Percentiles rank a stretch among this genome's conserved stretches.
These are phyloP conservation scores for Orbilia brochopaga DNA, from an alignment of 2,329 filamentous ascomycete species.

Conservation along the genomic window DNA sequence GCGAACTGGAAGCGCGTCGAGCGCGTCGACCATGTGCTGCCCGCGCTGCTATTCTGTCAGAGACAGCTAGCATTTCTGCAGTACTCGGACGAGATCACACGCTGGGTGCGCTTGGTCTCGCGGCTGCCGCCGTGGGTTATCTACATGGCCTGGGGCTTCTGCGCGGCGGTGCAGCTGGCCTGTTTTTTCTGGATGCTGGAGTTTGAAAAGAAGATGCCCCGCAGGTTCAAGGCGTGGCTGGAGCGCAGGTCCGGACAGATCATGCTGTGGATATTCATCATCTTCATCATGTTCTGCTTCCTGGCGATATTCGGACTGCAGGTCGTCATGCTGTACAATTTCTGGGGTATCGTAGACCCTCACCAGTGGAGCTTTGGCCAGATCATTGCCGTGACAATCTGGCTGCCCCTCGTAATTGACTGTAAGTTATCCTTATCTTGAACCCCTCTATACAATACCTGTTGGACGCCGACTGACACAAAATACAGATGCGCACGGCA, in stretches of 20 bases:
- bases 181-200: slow-evolving; percentile 47
- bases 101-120: slow-evolving; percentile 34
- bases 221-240: slow-evolving; percentile 7
- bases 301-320: slow-evolving; percentile 43
- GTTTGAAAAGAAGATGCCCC: slow-evolving; percentile 28
- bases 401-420: slow-evolving; percentile 41
- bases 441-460: background rate
- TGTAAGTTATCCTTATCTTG: slow-evolving; percentile 22
- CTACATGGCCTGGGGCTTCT: slow-evolving; percentile 39
- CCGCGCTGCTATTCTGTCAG: slow-evolving; percentile 27
- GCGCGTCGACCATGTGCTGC: slow-evolving; percentile 32
- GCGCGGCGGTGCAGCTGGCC: slow-evolving; percentile 25
- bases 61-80: slow-evolving; percentile 6
- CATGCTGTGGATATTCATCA: slow-evolving; percentile 22
- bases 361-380: slow-evolving; percentile 43
- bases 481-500: slow-evolving; percentile 20
- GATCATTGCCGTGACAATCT: slow-evolving; percentile 46
- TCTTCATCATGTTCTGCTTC: slow-evolving; percentile 30
- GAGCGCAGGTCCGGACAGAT: slow-evolving; percentile 13
- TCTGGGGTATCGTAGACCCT: slow-evolving; percentile 41
- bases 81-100: slow-evolving; percentile 17
- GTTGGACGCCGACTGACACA: background rate
- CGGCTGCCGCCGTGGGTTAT: slow-evolving; percentile 22
- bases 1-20: slow-evolving; percentile 24
- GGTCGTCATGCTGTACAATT: slow-evolving; percentile 44